These are phyloP conservation scores for Peronospora belbahrii DNA, from an alignment of 352 stramenopile genomes.

Conservation along the genomic window DNA sequence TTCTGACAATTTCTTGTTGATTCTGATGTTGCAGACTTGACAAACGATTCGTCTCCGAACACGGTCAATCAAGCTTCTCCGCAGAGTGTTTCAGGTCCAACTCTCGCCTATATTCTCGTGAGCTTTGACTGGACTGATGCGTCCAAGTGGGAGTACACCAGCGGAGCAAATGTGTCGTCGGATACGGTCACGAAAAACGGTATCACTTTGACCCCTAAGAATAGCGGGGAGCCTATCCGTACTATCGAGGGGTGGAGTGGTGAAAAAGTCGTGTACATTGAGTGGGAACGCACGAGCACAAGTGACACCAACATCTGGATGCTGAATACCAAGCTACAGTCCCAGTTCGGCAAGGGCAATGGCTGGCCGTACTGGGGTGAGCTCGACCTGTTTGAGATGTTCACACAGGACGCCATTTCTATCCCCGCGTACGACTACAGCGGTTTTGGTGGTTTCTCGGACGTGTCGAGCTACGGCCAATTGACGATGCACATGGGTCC, in stretches of 20 bases:
- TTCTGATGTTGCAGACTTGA: slow-evolving; percentile 11
- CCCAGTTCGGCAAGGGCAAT: slow-evolving; percentile 48
- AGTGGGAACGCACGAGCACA: slow-evolving; percentile 53
- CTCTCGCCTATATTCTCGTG: slow-evolving; percentile 39
- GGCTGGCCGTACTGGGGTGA: slow-evolving; percentile 73
- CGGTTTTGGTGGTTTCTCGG: slow-evolving; percentile 30
- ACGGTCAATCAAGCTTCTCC: slow-evolving; percentile 11
- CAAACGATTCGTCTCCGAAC: slow-evolving; percentile 5
- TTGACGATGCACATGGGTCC: slow-evolving; percentile 70
- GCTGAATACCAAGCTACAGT: slow-evolving; percentile 66
- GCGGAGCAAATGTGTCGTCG: slow-evolving; percentile 25
- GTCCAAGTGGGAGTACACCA: slow-evolving; percentile 56
- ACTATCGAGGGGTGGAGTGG: slow-evolving; percentile 55
- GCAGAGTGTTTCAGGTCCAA: slow-evolving; percentile 19
- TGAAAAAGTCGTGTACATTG: slow-evolving; percentile 64
- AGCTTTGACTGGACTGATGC: slow-evolving; percentile 64
- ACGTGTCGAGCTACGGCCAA: slow-evolving; percentile 53
- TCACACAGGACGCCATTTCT: slow-evolving; percentile 46
- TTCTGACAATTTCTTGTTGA: too few species aligned
- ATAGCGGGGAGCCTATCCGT: slow-evolving; percentile 50
- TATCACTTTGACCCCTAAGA: slow-evolving; percentile 46
- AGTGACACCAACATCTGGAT: slow-evolving; percentile 84
- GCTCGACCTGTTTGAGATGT: slow-evolving; percentile 82
- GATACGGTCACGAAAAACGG: slow-evolving; percentile 40
- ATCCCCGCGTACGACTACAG: slow-evolving; percentile 42